A percentile compares a stretch with the other conserved stretches of the same genome.
phyloP scores from a whole-genome alignment of 2,329 filamentous ascomycete species.

The Bisporella sp. region DNA sequence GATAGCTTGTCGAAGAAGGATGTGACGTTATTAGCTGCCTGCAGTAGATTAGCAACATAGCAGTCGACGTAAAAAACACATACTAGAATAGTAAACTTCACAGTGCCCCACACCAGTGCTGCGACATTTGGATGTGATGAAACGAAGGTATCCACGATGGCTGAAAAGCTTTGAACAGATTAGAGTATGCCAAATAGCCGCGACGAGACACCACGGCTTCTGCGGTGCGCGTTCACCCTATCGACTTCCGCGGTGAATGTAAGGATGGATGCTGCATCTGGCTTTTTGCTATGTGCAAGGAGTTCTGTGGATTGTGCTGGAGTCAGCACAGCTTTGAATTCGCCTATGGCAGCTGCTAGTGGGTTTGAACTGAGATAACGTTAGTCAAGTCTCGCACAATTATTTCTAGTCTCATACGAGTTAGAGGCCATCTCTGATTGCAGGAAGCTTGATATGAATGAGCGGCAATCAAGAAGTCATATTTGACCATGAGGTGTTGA shows the following conservation, averaged over 20 bases:
- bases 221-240: constrained; percentile 6
- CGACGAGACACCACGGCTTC: constrained; percentile 8
- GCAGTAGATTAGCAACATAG: constrained; percentile 7
- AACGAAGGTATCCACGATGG: constrained; percentile 31
- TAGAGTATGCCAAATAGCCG: constrained; percentile 24
- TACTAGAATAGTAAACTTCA: constrained; percentile 33
- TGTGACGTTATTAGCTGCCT: constrained; percentile 21
- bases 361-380: no score
- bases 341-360: no score
- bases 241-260: constrained; percentile 10
- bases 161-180: constrained; percentile 31
- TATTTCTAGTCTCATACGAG: no score
- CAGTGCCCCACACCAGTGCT: constrained; percentile 36
- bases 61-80: constrained; percentile 3
- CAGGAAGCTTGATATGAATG: no score
- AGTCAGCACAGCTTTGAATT: no score
- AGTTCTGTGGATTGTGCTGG: no score
- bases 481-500: no score
- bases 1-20: constrained; percentile 35
- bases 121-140: constrained; percentile 31
- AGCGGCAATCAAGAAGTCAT: no score
- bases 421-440: no score
- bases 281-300: neutral
- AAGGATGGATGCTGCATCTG: constrained; percentile 8
- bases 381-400: no score